Evolutionary conservation across 805 yeast species (phyloP).

Genomic region (Wickerhamomyces alni): DNA sequence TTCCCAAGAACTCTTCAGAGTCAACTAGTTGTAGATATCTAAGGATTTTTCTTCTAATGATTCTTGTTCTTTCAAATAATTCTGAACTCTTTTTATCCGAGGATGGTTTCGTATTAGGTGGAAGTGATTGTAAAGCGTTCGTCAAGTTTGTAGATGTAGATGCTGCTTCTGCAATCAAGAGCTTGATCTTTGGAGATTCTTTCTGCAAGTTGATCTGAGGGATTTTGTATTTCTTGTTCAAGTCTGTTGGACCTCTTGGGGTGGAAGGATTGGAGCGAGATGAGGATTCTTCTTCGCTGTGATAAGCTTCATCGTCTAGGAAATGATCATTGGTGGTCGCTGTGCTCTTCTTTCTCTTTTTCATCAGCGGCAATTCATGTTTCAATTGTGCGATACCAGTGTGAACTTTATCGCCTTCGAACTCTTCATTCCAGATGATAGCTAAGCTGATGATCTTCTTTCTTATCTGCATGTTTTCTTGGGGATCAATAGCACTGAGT

Average conservation of each 20-base stretch:
- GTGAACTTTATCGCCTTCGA: conserved; percentile 43
- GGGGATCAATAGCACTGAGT: conserved; percentile 35
- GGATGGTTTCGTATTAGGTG: conserved; percentile 42
- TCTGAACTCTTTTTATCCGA: conserved; percentile 57
- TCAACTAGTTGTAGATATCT: conserved; percentile 80
- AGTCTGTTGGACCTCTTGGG: conserved; percentile 16
- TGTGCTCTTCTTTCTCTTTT: conserved; percentile 17
- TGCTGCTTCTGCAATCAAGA: conserved; percentile 67
- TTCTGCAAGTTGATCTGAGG: conserved; percentile 63
- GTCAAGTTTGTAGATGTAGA: conserved; percentile 64
- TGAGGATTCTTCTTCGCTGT: conserved; percentile 25
- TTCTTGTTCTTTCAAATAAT: conserved; percentile 69
- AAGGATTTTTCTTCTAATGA: conserved; percentile 70
- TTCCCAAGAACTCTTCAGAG: conserved; percentile 83
- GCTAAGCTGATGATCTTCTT: conserved; percentile 46
- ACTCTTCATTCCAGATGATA: conserved; percentile 61
- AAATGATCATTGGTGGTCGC: conserved; percentile 25
- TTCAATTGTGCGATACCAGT: conserved; percentile 42
- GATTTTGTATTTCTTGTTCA: conserved; percentile 48
- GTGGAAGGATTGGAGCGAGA: background rate
- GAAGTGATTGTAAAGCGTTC: conserved; percentile 45
- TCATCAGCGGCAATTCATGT: conserved; percentile 34
- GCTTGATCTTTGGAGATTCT: conserved; percentile 68
- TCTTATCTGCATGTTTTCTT: conserved; percentile 43
- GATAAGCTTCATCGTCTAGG: conserved; percentile 49